These are phyloP conservation scores for Fusarium albosuccineum DNA, from an alignment of 2,329 filamentous ascomycete genomes.

Conservation along the genomic window DNA sequence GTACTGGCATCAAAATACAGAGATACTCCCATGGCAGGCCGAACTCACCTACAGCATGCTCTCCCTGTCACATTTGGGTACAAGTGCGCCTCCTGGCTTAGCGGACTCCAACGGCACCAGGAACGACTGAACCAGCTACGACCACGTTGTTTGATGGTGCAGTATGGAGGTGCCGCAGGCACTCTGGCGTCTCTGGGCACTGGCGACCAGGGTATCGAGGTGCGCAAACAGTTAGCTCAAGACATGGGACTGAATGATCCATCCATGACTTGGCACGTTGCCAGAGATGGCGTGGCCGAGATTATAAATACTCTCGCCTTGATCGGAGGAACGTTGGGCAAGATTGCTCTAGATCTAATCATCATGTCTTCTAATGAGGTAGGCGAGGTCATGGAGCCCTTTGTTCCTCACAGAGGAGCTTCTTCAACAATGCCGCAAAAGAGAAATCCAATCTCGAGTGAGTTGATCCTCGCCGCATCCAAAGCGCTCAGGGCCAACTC, in stretches of 20 bases:
- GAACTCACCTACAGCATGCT: conserved; percentile 70
- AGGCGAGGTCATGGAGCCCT: conserved; percentile 64
- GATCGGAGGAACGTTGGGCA: conserved; percentile 65
- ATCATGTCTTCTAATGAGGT: conserved; percentile 70
- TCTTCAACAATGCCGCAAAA: conserved; percentile 71
- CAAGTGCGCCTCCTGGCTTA: conserved; percentile 68
- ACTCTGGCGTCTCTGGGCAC: conserved; percentile 66
- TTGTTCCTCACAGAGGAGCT: conserved; percentile 65
- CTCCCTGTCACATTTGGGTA: conserved; percentile 69
- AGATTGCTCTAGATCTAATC: conserved; percentile 68
- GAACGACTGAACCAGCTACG: conserved; percentile 62
- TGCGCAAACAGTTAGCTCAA: conserved; percentile 62
- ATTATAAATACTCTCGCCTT: conserved; percentile 66
- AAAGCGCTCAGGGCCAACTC: conserved; percentile 67
- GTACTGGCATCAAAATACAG: conserved; percentile 59
- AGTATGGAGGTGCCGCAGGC: conserved; percentile 69
- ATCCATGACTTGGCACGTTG: conserved; percentile 69
- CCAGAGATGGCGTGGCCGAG: conserved; percentile 66
- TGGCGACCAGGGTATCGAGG: conserved; percentile 60
- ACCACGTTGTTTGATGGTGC: conserved; percentile 61
- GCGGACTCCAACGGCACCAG: conserved; percentile 61
- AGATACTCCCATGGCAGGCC: conserved; percentile 68
- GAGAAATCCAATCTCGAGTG: conserved; percentile 69
- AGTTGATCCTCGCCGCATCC: conserved; percentile 67
- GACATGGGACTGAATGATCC: conserved; percentile 63